Percentiles rank a stretch among this genome's conserved stretches.
Evolutionary conservation across 495 filamentous ascomycete species (phyloP).

Genomic region (Parathielavia appendiculata): DNA sequence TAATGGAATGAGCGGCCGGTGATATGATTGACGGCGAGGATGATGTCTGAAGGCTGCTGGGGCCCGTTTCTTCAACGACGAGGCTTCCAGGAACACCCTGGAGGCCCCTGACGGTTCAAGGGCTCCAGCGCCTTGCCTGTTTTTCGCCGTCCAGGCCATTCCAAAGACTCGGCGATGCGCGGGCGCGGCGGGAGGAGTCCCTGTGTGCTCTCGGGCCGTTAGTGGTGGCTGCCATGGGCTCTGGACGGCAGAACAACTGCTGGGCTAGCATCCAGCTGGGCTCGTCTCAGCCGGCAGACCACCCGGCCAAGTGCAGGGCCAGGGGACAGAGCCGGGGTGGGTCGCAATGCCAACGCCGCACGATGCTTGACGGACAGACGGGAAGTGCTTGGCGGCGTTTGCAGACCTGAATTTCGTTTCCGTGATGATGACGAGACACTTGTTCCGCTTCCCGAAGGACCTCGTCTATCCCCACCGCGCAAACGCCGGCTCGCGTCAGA

Average conservation of each 20-base stretch:
- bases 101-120: constrained; percentile 13
- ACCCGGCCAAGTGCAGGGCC: constrained; percentile 9
- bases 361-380: constrained; percentile 18
- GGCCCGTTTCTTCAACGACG: constrained; percentile 6
- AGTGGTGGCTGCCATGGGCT: constrained; percentile 6
- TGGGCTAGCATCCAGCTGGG: constrained; percentile 1
- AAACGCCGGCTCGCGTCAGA: neutral
- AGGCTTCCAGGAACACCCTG: constrained; percentile 6
- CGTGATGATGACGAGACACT: constrained; percentile 7
- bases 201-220: constrained; percentile 7
- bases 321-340: constrained; percentile 9
- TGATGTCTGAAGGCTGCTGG: constrained; percentile 2
- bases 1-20: constrained; percentile 21
- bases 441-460: constrained; percentile 15
- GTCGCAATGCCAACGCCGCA: constrained; percentile 18
- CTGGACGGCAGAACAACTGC: constrained; percentile 11
- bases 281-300: constrained; percentile 4
- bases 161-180: constrained; percentile 15
- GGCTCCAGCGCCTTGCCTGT: neutral
- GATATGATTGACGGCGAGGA: constrained; percentile 32
- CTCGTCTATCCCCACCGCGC: neutral
- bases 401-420: constrained; percentile 24
- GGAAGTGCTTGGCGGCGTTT: constrained; percentile 25
- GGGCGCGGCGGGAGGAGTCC: constrained; percentile 10
- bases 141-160: constrained; percentile 3